A percentile compares a stretch with the other conserved stretches of the same genome.
Conservation (phyloP, 2,329 filamentous ascomycete species). For the Ascocoryne sarcoides region DNA sequence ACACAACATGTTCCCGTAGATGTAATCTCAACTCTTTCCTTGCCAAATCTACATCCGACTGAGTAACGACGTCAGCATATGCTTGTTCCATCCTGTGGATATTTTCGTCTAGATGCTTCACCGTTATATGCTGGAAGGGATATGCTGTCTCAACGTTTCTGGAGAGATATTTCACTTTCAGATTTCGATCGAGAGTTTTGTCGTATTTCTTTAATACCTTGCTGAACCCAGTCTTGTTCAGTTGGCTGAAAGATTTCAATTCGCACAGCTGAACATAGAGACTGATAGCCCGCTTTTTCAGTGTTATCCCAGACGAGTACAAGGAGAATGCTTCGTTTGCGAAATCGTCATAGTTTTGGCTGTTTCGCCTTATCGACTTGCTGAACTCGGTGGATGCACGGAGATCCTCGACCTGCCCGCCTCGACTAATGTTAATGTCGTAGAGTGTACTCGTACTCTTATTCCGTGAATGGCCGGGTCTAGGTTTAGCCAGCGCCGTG, state of each 20-base stretch:
- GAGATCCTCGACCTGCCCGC: conserved; percentile 40
- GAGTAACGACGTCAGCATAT: conserved; percentile 75
- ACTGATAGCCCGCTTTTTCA: conserved; percentile 85
- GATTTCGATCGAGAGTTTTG: conserved; percentile 79
- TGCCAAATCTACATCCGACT: conserved; percentile 67
- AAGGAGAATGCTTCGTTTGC: conserved; percentile 63
- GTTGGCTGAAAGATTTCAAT: conserved; percentile 88
- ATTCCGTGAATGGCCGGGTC: conserved; percentile 19
- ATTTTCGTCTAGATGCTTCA: conserved; percentile 59
- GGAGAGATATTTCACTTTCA: conserved; percentile 70
- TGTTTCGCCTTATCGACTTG: conserved; percentile 50
- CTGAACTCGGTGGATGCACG: conserved; percentile 53
- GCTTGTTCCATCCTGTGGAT: conserved; percentile 68
- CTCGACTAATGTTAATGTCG: conserved; percentile 13
- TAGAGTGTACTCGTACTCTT: conserved; percentile 26
- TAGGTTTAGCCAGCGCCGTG: conserved; percentile 33
- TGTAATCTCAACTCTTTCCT: conserved; percentile 83
- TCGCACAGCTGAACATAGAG: conserved; percentile 91
- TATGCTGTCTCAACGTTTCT: conserved; percentile 68
- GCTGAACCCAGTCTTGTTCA: conserved; percentile 92
- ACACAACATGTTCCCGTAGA: conserved; percentile 91
- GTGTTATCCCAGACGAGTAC: conserved; percentile 65
- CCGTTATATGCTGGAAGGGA: conserved; percentile 68
- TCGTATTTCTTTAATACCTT: conserved; percentile 99
- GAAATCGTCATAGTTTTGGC: conserved; percentile 66